phyloP scores from a whole-genome alignment of 768 basidiomycete genomes.

The Mycena belliarum region DNA sequence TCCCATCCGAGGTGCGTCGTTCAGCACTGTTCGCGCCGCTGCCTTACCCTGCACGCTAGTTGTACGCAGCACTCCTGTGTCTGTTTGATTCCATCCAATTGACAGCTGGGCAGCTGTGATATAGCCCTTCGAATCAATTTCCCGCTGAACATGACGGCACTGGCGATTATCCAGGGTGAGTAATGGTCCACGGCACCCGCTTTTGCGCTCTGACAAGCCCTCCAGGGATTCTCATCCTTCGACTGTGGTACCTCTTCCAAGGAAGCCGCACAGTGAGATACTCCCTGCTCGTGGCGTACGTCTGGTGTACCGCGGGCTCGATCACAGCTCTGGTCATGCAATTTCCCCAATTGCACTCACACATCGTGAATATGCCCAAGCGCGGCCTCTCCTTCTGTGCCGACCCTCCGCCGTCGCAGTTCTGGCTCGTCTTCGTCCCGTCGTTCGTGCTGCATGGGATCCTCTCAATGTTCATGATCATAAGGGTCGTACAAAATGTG shows the following conservation, averaged over 20 bases:
- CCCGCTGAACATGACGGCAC: slow-evolving; percentile 13
- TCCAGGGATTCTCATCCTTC: slow-evolving; percentile 20
- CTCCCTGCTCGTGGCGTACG: slow-evolving; percentile 6
- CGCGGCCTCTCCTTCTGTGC: slow-evolving; percentile 16
- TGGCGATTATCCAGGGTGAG: slow-evolving; percentile 21
- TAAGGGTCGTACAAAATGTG: slow-evolving; percentile 16
- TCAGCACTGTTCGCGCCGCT: neutral
- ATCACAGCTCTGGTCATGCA: neutral
- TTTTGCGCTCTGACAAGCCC: neutral
- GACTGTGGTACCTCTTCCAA: slow-evolving; percentile 21
- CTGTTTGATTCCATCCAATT: neutral
- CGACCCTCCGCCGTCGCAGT: slow-evolving; percentile 17
- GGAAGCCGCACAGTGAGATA: slow-evolving; percentile 5
- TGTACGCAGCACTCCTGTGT: slow-evolving; percentile 7
- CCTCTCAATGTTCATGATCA: slow-evolving; percentile 19
- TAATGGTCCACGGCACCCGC: neutral
- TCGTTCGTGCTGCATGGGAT: slow-evolving; percentile 19
- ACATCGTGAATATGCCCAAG: slow-evolving; percentile 16
- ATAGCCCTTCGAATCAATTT: slow-evolving; percentile 20
- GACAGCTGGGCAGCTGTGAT: slow-evolving; percentile 12
- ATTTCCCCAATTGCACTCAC: slow-evolving; percentile 15
- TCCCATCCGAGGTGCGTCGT: slow-evolving; percentile 16
- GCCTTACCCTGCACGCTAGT: slow-evolving; percentile 5
- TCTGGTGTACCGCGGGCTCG: slow-evolving; percentile 17
- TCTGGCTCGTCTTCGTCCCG: slow-evolving; percentile 21